These are phyloP conservation scores for Ophiostoma australiae DNA, from an alignment of 2,329 filamentous ascomycete genomes.

Conservation along the genomic window DNA sequence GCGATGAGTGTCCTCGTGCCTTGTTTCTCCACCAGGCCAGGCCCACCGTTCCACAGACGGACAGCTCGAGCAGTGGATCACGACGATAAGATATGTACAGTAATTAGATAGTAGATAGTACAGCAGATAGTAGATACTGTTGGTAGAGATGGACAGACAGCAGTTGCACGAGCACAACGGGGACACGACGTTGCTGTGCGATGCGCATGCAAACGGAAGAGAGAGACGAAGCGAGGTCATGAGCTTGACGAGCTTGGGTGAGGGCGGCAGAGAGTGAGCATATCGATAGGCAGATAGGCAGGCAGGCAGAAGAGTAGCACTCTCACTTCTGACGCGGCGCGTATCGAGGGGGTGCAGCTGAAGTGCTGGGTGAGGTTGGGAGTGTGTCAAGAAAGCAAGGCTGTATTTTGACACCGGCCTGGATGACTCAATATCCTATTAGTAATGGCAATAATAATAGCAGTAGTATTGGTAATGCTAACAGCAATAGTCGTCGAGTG, in stretches of 20 bases:
- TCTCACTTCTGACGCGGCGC: too few species aligned
- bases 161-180: slow-evolving; percentile 11
- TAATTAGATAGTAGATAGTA: too few species aligned
- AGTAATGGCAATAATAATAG: too few species aligned
- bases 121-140: background rate
- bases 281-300: background rate
- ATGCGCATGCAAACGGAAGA: background rate
- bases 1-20: slow-evolving; percentile 16
- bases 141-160: background rate
- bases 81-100: background rate
- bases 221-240: background rate
- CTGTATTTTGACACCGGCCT: too few species aligned
- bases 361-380: too few species aligned
- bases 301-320: too few species aligned
- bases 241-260: background rate
- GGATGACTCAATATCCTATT: too few species aligned
- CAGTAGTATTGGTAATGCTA: too few species aligned
- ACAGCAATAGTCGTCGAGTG: too few species aligned
- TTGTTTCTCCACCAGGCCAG: slow-evolving; percentile 6
- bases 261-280: background rate
- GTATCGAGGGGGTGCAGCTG: background rate
- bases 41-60: background rate
- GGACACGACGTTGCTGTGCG: background rate
- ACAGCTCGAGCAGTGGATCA: too few species aligned
- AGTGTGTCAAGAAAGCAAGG: too few species aligned